Conservation (phyloP, 2,329 filamentous ascomycete species). For the Colletotrichum phormii region DNA sequence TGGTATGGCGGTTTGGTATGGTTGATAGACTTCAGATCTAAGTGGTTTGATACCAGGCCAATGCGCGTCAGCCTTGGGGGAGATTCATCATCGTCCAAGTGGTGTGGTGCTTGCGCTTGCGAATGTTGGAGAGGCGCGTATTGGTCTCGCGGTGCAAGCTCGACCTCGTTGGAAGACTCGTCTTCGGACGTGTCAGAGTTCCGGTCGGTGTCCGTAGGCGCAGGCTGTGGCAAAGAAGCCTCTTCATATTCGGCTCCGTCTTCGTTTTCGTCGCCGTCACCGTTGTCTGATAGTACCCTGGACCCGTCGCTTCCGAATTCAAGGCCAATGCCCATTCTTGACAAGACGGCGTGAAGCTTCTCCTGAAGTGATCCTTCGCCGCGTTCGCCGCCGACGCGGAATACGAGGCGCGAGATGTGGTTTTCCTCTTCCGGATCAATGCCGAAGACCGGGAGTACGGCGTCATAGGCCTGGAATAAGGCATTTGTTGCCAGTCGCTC, state of each 20-base stretch:
- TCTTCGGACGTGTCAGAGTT: background rate
- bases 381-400: constrained; percentile 78
- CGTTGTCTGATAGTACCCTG: constrained; percentile 14
- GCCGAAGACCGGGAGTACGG: constrained; percentile 76
- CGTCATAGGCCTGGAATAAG: constrained; percentile 84
- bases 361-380: constrained; percentile 70
- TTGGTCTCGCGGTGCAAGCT: background rate
- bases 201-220: background rate
- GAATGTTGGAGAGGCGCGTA: background rate
- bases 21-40: background rate
- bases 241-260: background rate
- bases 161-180: constrained; percentile 1
- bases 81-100: background rate
- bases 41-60: background rate
- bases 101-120: background rate
- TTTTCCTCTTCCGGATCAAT: constrained; percentile 79
- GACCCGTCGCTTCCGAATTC: constrained; percentile 59
- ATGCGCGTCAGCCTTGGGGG: constrained; percentile 18
- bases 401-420: constrained; percentile 81
- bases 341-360: constrained; percentile 77
- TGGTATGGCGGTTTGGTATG: background rate
- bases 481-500: constrained; percentile 79
- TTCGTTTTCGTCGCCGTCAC: background rate
- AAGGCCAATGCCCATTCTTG: constrained; percentile 77
- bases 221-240: background rate